phyloP scores from a whole-genome alignment of 306 rosid species.

The Dryas octopetala region DNA sequence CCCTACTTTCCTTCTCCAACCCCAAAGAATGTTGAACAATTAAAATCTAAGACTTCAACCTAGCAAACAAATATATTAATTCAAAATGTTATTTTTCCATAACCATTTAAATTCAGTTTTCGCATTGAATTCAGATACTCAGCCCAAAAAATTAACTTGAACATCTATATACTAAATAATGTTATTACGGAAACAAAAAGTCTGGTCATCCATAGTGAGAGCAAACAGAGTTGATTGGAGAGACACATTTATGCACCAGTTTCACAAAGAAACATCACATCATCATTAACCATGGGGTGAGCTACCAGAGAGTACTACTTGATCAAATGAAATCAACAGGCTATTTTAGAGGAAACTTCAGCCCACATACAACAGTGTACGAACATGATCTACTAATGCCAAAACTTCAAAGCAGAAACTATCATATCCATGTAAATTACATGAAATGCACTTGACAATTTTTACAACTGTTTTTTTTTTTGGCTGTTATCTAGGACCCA shows the following conservation, averaged over 20 bases:
- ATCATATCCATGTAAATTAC: too few species aligned
- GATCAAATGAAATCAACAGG: too few species aligned
- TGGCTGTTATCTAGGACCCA: neutral
- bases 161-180: neutral
- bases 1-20: slow-evolving; percentile 15
- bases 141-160: neutral
- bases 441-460: too few species aligned
- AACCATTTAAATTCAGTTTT: neutral
- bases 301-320: too few species aligned
- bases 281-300: too few species aligned
- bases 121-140: slow-evolving; percentile 4
- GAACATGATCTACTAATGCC: too few species aligned
- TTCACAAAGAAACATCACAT: too few species aligned
- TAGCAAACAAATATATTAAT: slow-evolving; percentile 1
- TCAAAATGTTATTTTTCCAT: neutral
- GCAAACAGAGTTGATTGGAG: neutral
- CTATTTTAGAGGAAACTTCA: too few species aligned
- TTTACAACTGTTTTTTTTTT: too few species aligned
- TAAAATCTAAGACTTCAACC: slow-evolving; percentile 15
- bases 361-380: too few species aligned
- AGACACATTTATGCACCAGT: neutral
- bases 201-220: neutral
- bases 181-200: slow-evolving; percentile 1
- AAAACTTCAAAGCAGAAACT: too few species aligned
- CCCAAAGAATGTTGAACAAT: slow-evolving; percentile 19